A percentile compares a stretch with the other conserved stretches of the same genome.
Conservation (phyloP, 2,329 filamentous ascomycete genomes). For the Colletotrichum theobromicola region DNA sequence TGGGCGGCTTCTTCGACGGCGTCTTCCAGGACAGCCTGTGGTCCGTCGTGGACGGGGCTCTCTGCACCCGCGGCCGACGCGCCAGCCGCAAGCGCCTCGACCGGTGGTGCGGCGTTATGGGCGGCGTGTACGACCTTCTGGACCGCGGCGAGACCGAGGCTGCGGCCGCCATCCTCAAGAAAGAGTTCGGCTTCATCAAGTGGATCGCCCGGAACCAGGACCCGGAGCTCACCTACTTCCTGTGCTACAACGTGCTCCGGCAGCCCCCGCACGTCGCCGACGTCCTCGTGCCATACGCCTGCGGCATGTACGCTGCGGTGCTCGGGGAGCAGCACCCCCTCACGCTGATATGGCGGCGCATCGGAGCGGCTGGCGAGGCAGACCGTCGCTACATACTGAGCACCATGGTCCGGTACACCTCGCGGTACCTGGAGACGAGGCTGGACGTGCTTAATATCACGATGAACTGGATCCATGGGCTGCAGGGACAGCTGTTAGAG, state of each 20-base stretch:
- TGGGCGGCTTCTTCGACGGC: background rate
- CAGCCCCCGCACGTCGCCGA: background rate
- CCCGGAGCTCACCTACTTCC: background rate
- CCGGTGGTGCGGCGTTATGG: fast-evolving
- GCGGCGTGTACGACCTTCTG: background rate
- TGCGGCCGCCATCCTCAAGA: background rate
- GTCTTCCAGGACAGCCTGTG: background rate
- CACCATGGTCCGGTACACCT: fast-evolving
- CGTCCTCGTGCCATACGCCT: background rate
- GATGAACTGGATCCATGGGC: background rate
- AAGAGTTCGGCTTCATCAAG: background rate
- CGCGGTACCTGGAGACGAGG: background rate
- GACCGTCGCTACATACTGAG: background rate
- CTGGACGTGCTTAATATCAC: background rate
- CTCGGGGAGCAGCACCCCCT: background rate
- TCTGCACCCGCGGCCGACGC: background rate
- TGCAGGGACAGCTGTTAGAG: background rate
- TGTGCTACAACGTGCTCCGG: background rate
- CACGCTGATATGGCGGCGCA: background rate
- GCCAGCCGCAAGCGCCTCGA: background rate
- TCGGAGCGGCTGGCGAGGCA: fast-evolving
- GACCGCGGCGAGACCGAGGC: background rate
- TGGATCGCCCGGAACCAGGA: background rate
- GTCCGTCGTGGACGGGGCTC: background rate
- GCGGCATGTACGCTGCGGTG: background rate